Evolutionary conservation across 371 early-diverging fungal genomes (phyloP), one percentile per base, ranked within the genome.

Genomic region (Basidiobolus meristosporus): DNA sequence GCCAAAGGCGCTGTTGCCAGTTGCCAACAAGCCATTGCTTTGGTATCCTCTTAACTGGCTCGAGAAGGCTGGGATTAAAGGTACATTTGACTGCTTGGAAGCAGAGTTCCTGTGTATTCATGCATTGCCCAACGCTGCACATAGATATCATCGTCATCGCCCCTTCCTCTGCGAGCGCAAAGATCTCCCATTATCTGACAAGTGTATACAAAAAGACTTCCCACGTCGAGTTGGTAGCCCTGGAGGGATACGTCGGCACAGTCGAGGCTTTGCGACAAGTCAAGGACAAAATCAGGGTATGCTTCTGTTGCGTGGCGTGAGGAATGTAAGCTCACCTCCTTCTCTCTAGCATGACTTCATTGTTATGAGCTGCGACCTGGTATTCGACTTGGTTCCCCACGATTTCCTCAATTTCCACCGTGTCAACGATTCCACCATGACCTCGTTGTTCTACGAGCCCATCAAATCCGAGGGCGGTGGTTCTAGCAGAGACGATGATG

Each of bases 11-110:
- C 67, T 90, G 26, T 60, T 95, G 29, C 93, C 93, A 9, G 65
- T 92, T 23, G 92, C 82, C 12, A 90, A 90, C 56, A 77, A 77
- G 52, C 96, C 96, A 22, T 80, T 91, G 63, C 72, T 95, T 45
- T 70, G 75, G 46, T 87, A 95, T 51, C 75, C 76, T 11, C 65
- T 95, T 33, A 73, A 86, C 42, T 92, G 96, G 93, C 67, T 95
- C 5, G 90, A 90, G 46, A 65, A 68, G 31, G 85, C 87, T 11
- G 77, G 80, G 33, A 70, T 92, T 21, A 63, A 68, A 50, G 90
- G 89, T 85, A 26, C 26, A 59, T 22, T 2, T n/a, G 12, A n/a
- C n/a, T n/a, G n/a, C n/a, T n/a, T n/a, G n/a, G n/a, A n/a, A n/a
- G n/a, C n/a, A n/a, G n/a, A n/a, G n/a, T n/a, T n/a, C n/a, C n/a